Percentiles rank a stretch among this genome's conserved stretches.
phyloP scores from a whole-genome alignment of 139 green algal genomes.

The Yamagishiella unicocca region DNA sequence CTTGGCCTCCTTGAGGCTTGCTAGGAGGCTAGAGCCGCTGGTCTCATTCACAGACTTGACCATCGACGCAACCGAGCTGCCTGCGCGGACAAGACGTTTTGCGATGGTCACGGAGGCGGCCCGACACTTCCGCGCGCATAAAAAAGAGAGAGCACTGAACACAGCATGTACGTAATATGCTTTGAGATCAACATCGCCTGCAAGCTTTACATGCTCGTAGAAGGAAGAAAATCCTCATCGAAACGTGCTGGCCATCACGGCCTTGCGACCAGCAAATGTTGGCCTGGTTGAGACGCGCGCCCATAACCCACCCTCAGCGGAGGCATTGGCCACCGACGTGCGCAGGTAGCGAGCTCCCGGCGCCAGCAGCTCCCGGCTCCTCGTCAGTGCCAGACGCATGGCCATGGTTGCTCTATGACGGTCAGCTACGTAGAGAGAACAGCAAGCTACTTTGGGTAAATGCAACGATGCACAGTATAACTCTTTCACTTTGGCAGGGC shows the following conservation, averaged over 20 bases:
- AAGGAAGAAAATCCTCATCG: background rate
- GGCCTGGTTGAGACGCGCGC: no score
- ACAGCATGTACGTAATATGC: no score
- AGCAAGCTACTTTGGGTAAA: background rate
- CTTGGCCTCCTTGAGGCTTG: conserved; percentile 49
- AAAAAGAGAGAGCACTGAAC: no score
- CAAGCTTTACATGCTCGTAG: background rate
- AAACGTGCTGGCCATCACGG: conserved; percentile 18
- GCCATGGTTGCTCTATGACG: conserved; percentile 42
- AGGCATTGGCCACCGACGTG: conserved; percentile 22
- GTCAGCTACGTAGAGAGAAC: background rate
- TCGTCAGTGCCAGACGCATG: conserved; percentile 28
- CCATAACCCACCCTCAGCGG: conserved; percentile 16
- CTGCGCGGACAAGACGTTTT: conserved; percentile 21
- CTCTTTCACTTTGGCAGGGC: no score
- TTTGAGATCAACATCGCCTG: background rate
- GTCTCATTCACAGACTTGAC: conserved; percentile 58
- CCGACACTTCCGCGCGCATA: background rate
- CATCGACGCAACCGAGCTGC: conserved; percentile 56
- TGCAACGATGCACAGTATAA: no score
- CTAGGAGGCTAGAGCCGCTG: conserved; percentile 22
- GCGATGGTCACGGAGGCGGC: conserved; percentile 37
- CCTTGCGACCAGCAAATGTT: background rate
- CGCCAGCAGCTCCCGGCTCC: conserved; percentile 26
- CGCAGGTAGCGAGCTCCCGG: conserved; percentile 31